Percentiles rank a stretch among this genome's conserved stretches.
Conservation (phyloP, 768 basidiomycete species). For the Boletales sp. region DNA sequence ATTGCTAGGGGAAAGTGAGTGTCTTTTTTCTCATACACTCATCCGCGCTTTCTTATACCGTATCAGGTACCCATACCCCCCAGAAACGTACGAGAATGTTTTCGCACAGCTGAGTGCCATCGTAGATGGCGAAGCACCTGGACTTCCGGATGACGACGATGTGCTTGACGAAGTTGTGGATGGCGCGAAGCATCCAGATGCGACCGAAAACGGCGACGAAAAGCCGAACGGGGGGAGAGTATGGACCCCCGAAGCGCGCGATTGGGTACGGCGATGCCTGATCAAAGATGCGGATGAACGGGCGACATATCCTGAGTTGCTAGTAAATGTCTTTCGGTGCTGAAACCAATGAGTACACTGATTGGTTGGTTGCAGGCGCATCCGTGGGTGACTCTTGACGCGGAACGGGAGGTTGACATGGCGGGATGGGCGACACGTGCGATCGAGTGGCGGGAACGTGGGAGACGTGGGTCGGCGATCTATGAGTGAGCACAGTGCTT, state of each 20-base stretch:
- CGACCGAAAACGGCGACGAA: constrained; percentile 13
- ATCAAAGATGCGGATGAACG: constrained; percentile 75
- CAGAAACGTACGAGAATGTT: constrained; percentile 95
- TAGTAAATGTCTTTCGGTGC: constrained; percentile 43
- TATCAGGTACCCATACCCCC: constrained; percentile 84
- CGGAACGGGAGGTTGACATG: constrained; percentile 73
- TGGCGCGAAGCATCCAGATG: constrained; percentile 4
- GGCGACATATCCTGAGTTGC: constrained; percentile 79
- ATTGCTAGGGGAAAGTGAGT: constrained; percentile 68
- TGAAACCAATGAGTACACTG: background rate
- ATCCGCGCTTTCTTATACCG: background rate
- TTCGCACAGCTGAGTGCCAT: constrained; percentile 98
- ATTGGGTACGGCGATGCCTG: constrained; percentile 81
- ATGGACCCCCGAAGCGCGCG: constrained; percentile 52
- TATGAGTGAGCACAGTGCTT: constrained; percentile 22
- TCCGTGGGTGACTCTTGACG: constrained; percentile 69
- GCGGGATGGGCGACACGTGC: constrained; percentile 71
- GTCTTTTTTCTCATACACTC: background rate
- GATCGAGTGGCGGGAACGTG: constrained; percentile 33
- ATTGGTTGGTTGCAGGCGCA: constrained; percentile 48
- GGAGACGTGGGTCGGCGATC: constrained; percentile 15
- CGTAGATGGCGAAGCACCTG: constrained; percentile 90
- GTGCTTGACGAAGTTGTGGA: constrained; percentile 9
- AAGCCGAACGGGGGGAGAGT: constrained; percentile 9
- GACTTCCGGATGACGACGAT: constrained; percentile 61